Percentiles rank a stretch among this genome's conserved stretches.
Evolutionary conservation across 2,329 filamentous ascomycete species (phyloP).

Genomic region (Sordariomycetes sp.): DNA sequence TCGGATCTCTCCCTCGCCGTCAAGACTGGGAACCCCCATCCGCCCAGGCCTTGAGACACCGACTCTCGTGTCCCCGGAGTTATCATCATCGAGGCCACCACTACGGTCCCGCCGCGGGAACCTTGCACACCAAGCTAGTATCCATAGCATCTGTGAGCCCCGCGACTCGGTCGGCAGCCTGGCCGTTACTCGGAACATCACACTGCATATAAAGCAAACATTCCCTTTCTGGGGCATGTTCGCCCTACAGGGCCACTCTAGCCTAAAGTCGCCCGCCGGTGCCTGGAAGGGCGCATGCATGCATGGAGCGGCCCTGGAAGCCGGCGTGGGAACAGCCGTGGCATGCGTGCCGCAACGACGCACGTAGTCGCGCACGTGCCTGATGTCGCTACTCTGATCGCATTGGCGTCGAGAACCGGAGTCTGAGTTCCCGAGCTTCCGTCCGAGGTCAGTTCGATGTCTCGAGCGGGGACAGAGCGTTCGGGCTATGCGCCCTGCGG

Average conservation of each 20-base stretch:
- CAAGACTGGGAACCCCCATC: not conserved
- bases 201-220: not conserved
- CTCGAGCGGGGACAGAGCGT: not conserved
- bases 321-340: not conserved
- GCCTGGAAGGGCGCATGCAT: conserved; percentile 2
- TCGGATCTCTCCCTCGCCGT: too few species aligned
- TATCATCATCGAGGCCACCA: not conserved
- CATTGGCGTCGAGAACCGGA: not conserved
- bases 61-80: not conserved
- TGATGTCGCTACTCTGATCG: not conserved
- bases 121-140: not conserved
- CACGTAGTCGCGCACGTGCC: conserved; percentile 1
- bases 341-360: not conserved
- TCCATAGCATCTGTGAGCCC: not conserved
- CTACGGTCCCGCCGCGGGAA: not conserved
- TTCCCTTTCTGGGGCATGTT: not conserved
- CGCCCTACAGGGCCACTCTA: not conserved
- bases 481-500: not conserved
- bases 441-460: not conserved
- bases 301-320: conserved; percentile 2
- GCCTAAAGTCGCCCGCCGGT: conserved; percentile 2
- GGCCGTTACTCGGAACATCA: not conserved
- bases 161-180: not conserved
- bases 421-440: not conserved
- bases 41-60: not conserved